Percentiles rank a stretch among this genome's conserved stretches.
These are phyloP conservation scores for Hygrocybe coccinea DNA, from an alignment of 768 basidiomycete genomes.

Conservation along the genomic window DNA sequence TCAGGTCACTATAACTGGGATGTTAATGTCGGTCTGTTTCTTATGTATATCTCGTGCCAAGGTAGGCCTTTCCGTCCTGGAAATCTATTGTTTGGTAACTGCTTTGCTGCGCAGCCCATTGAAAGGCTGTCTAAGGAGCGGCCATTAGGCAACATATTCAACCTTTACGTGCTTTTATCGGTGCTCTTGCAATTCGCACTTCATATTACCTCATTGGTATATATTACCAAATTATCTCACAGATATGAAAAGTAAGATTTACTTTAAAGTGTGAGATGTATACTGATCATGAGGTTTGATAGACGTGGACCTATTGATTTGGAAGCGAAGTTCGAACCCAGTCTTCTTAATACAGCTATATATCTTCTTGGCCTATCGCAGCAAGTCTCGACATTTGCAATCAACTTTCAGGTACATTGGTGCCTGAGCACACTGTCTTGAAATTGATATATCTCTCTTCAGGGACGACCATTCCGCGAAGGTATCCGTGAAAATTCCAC, in stretches of 20 bases:
- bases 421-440: background rate
- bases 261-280: conserved; percentile 9
- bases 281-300: conserved; percentile 1
- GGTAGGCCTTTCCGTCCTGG: conserved; percentile 42
- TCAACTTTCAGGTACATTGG: conserved; percentile 82
- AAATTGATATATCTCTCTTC: conserved; percentile 3
- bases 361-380: conserved; percentile 93
- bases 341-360: conserved; percentile 91
- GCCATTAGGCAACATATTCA: conserved; percentile 94
- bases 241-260: conserved; percentile 64
- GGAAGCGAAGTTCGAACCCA: conserved; percentile 95
- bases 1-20: conserved; percentile 93
- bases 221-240: conserved; percentile 87
- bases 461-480: conserved; percentile 97
- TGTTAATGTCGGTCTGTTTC: conserved; percentile 98
- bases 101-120: conserved; percentile 60
- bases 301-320: conserved; percentile 79
- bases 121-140: conserved; percentile 92
- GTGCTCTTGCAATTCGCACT: conserved; percentile 91
- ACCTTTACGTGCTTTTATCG: conserved; percentile 88
- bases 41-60: conserved; percentile 95
- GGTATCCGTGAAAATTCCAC: conserved; percentile 94
- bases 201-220: conserved; percentile 85
- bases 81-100: background rate
- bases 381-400: conserved; percentile 97